phyloP scores from a whole-genome alignment of 495 filamentous ascomycete species.

The Lepidopterella palustris region DNA sequence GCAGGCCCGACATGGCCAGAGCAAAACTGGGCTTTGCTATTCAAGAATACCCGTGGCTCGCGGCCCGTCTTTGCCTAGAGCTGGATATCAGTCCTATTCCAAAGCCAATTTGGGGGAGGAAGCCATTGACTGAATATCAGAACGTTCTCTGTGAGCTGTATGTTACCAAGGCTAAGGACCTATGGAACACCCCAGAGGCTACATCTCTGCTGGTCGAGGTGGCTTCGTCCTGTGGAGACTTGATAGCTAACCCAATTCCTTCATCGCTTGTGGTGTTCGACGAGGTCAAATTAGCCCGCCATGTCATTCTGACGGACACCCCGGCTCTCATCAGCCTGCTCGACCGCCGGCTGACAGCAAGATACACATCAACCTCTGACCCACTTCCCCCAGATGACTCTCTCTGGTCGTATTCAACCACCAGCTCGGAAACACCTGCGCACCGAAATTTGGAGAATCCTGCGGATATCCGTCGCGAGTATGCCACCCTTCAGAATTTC shows the following conservation, averaged over 20 bases:
- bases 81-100: constrained; percentile 67
- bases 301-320: constrained; percentile 69
- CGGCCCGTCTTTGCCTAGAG: constrained; percentile 66
- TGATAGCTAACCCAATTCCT: constrained; percentile 30
- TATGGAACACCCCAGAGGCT: constrained; percentile 81
- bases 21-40: constrained; percentile 59
- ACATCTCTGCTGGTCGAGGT: constrained; percentile 65
- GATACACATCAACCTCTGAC: constrained; percentile 58
- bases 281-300: constrained; percentile 55
- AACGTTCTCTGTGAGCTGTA: constrained; percentile 73
- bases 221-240: constrained; percentile 45
- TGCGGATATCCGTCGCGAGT: background rate
- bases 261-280: constrained; percentile 44
- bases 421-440: background rate
- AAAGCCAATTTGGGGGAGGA: constrained; percentile 70
- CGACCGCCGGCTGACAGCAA: constrained; percentile 47
- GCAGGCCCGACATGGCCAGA: constrained; percentile 57
- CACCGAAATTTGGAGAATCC: background rate
- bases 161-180: constrained; percentile 68
- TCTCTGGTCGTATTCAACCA: constrained; percentile 33
- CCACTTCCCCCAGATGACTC: constrained; percentile 56
- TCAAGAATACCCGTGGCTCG: constrained; percentile 72
- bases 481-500: background rate
- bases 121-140: constrained; percentile 60
- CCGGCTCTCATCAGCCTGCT: constrained; percentile 56